These are phyloP conservation scores for Auricularia sp. DNA, from an alignment of 768 basidiomycete genomes.

Conservation along the genomic window DNA sequence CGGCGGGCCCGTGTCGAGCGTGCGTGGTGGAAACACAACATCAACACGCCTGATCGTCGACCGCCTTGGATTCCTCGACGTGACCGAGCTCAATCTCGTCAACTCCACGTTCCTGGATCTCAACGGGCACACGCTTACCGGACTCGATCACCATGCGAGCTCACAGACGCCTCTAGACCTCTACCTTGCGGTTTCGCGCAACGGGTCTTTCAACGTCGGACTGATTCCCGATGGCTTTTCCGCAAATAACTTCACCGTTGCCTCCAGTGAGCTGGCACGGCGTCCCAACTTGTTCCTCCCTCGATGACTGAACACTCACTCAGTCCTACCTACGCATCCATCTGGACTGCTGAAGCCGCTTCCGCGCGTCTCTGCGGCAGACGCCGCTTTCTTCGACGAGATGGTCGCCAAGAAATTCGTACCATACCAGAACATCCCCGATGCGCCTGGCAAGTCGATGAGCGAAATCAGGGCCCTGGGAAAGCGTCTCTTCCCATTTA, in stretches of 20 bases:
- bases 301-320: neutral
- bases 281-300: no score
- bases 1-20: neutral
- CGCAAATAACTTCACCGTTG: no score
- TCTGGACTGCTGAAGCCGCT: neutral
- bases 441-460: neutral
- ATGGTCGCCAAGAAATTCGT: neutral
- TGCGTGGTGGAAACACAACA: neutral
- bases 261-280: no score
- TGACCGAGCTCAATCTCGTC: neutral
- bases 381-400: neutral
- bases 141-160: neutral
- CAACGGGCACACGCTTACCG: neutral
- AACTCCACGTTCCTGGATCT: neutral
- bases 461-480: neutral
- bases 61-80: neutral
- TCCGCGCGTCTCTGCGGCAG: neutral
- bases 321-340: neutral
- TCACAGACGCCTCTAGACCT: neutral
- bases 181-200: neutral
- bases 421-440: neutral
- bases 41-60: neutral
- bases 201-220: neutral
- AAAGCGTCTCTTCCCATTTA: constrained; percentile 6
- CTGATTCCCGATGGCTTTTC: neutral